These are phyloP conservation scores for Xenosphaeropsis pyriputrescens DNA, from an alignment of 2,329 filamentous ascomycete species.

Conservation along the genomic window DNA sequence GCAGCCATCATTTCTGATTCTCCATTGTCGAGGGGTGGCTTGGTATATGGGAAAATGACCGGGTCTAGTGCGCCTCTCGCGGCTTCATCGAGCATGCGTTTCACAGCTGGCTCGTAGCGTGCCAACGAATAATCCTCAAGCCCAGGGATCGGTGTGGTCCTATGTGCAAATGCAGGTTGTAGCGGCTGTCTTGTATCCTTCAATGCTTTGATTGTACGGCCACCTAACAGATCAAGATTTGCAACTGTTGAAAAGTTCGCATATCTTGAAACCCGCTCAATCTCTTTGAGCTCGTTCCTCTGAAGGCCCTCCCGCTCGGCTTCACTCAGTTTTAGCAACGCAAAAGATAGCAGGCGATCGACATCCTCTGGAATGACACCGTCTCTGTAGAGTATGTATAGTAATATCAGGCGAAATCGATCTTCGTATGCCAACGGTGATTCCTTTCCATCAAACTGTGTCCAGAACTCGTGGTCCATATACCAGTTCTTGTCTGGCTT, in stretches of 20 bases:
- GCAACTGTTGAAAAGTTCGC: conserved; percentile 32
- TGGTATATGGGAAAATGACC: conserved; percentile 55
- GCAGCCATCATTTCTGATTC: conserved; percentile 42
- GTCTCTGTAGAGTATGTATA: conserved; percentile 77
- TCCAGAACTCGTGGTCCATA: too few species aligned
- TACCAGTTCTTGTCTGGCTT: conserved; percentile 74
- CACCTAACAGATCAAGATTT: conserved; percentile 74
- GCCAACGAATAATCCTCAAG: conserved; percentile 76
- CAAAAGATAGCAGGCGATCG: conserved; percentile 69
- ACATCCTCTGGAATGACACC: conserved; percentile 77
- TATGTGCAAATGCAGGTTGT: conserved; percentile 57
- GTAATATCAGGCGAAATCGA: conserved; percentile 68
- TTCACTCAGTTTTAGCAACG: conserved; percentile 61
- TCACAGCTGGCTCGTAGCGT: conserved; percentile 69
- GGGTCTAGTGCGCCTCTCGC: conserved; percentile 53
- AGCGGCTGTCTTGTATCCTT: conserved; percentile 61
- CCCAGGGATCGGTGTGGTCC: conserved; percentile 35
- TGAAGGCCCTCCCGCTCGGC: conserved; percentile 26
- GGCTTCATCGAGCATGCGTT: conserved; percentile 67
- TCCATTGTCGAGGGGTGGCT: conserved; percentile 48
- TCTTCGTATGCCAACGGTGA: conserved; percentile 85
- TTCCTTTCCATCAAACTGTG: conserved; percentile 52
- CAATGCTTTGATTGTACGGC: conserved; percentile 52
- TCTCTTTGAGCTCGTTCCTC: too few species aligned
- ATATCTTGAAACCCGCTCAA: too few species aligned